Evolutionary conservation across 2,329 filamentous ascomycete species (phyloP).

Genomic region (Sporothrix dimorphospora): DNA sequence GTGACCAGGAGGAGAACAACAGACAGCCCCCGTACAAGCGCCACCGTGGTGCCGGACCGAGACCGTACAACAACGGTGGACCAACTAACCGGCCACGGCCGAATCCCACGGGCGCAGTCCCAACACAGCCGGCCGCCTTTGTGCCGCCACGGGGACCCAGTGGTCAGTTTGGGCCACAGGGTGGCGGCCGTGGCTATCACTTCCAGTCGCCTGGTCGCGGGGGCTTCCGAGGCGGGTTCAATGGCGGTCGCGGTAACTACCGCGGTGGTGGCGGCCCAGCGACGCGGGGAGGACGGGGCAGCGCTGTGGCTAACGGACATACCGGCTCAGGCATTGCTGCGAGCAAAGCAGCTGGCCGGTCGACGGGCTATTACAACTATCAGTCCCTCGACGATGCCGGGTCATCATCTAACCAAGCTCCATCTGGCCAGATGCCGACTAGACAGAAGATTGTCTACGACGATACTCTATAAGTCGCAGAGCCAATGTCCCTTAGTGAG

Average conservation of each 20-base stretch:
- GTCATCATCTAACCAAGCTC: background rate
- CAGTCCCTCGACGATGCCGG: slow-evolving; percentile 34
- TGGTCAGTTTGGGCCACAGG: slow-evolving; percentile 14
- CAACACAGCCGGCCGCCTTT: slow-evolving; percentile 26
- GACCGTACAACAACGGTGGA: background rate
- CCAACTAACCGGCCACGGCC: background rate
- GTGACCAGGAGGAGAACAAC: background rate
- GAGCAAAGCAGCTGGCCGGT: slow-evolving; percentile 5
- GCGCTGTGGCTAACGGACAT: background rate
- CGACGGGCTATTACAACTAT: slow-evolving; percentile 28
- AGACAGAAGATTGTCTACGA: slow-evolving; percentile 30
- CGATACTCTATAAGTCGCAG: slow-evolving; percentile 8
- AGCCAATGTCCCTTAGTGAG: background rate
- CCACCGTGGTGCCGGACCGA: background rate
- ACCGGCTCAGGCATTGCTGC: background rate
- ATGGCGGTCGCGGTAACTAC: slow-evolving; percentile 21
- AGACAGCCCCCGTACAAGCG: slow-evolving; percentile 44
- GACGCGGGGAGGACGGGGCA: background rate
- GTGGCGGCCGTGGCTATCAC: slow-evolving; percentile 29
- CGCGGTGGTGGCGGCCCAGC: slow-evolving; percentile 14
- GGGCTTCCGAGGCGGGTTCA: slow-evolving; percentile 23
- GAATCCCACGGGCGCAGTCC: slow-evolving; percentile 3
- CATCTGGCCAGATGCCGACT: background rate
- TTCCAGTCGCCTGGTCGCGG: slow-evolving; percentile 26
- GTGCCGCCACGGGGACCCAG: slow-evolving; percentile 15